Evolutionary conservation across 495 filamentous ascomycete species (phyloP).

Genomic region (Penicillium canariense): DNA sequence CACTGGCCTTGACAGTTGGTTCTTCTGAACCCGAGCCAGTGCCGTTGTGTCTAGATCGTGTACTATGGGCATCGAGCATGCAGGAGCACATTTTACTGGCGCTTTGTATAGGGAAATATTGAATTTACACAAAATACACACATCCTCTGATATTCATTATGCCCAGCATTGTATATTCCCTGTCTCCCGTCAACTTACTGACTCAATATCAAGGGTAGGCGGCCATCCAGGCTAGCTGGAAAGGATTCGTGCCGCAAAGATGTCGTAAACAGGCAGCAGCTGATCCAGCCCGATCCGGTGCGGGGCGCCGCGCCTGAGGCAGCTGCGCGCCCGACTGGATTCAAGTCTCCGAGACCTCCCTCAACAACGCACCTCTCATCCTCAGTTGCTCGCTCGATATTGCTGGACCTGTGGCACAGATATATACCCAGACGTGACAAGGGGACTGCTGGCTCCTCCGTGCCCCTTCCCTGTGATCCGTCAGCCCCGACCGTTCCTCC

Average conservation of each 20-base stretch:
- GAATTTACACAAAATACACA: conserved; percentile 9
- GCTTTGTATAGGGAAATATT: conserved; percentile 22
- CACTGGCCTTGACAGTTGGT: background rate
- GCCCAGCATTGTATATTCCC: background rate
- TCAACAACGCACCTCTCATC: background rate
- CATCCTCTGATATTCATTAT: background rate
- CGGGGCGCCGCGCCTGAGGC: conserved; percentile 11
- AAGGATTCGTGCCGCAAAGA: background rate
- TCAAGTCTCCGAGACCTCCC: background rate
- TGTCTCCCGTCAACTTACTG: background rate
- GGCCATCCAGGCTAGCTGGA: background rate
- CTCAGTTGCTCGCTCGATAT: background rate
- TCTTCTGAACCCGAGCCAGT: conserved; percentile 6
- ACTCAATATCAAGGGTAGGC: too few relatives aligned
- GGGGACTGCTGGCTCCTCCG: conserved; percentile 1
- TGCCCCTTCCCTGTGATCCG: conserved; percentile 5
- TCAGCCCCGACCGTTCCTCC: conserved; percentile 5
- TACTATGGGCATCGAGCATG: conserved; percentile 19
- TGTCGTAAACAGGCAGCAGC: conserved; percentile 1
- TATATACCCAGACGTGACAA: background rate
- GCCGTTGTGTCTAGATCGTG: conserved; percentile 9
- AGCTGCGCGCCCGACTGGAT: background rate
- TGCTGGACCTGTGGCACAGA: background rate
- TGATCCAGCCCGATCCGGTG: conserved; percentile 15
- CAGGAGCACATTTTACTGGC: conserved; percentile 26